A percentile compares a stretch with the other conserved stretches of the same genome.
Conservation (phyloP, 768 basidiomycete genomes). For the Amanita thiersii region DNA sequence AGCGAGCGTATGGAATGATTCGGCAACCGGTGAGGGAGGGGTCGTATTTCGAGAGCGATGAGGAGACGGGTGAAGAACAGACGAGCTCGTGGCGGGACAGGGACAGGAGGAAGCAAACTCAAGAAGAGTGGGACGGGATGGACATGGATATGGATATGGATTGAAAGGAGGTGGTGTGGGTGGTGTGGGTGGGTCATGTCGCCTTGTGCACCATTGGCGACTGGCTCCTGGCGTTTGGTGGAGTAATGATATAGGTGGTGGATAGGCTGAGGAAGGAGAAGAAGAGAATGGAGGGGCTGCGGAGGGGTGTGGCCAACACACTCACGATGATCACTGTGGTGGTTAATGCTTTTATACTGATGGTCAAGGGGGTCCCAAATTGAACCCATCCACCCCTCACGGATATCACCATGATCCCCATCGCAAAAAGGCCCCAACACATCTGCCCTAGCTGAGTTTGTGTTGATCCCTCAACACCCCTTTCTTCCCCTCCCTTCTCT, state of each 20-base stretch:
- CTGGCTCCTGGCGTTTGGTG: slow-evolving; percentile 3
- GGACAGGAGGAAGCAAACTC: slow-evolving; percentile 14
- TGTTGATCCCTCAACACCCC: no score
- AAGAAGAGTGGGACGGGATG: slow-evolving; percentile 46
- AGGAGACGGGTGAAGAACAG: slow-evolving; percentile 17
- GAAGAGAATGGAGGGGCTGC: background rate
- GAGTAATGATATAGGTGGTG: no score
- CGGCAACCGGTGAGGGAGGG: no score
- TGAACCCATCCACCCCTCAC: no score
- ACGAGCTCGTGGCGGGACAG: slow-evolving; percentile 33
- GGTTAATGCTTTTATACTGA: background rate
- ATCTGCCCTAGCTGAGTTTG: no score
- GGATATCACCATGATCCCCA: no score
- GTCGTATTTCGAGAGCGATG: slow-evolving; percentile 19
- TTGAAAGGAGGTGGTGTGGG: slow-evolving; percentile 16
- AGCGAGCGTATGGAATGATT: no score
- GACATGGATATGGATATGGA: slow-evolving; percentile 76
- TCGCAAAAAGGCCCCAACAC: no score
- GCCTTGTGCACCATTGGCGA: background rate
- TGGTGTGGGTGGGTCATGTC: background rate
- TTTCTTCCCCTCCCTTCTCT: no score
- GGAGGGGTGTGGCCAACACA: background rate
- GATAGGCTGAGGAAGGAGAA: no score
- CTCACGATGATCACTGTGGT: background rate
- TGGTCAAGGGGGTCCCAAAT: no score